Evolutionary conservation across 2,329 filamentous ascomycete species (phyloP), one percentile per base, ranked within the genome.

Genomic region (Trichoderma harzianum): DNA sequence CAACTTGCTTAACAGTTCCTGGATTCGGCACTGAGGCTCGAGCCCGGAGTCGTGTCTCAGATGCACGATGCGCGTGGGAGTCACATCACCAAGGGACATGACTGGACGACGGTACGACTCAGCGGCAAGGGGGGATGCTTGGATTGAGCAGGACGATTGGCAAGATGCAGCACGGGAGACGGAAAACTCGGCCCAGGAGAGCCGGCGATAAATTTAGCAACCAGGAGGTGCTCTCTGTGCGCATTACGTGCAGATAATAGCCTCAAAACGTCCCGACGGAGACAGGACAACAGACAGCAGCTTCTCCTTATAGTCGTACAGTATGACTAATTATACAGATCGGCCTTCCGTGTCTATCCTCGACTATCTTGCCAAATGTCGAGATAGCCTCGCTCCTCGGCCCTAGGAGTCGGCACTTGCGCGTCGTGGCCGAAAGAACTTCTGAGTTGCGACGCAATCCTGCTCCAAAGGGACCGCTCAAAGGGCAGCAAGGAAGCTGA

Each of bases 401-500:
- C 39, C 8, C 12, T 26, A 34, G 55, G 18, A 14, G 10, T 47
- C 65, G 34, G n/a, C 65, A 47, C 26, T 60, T 47, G 8, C 6
- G n/a, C n/a, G 26, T 43, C 18, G 8, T 39, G 65, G 7, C 34
- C 16, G 34, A 69, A 69, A 60, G 66, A 62, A 62, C 66, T 61
- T 62, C 55, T 62, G 57, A 51, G 66, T 18, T 69, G 66, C 66
- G 26, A 69, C 66, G 55, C 66, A 61, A 36, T 53, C 66, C 11
- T 66, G 16, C 30, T 24, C 43, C 26, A 34, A 66, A 34, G 21
- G 14, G 28, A 51, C 62, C 26, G 30, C 39, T 47, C 18, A 28
- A 58, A 58, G 34, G 58, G 43, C 66, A 61, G 32, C 26, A 62
- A 24, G 32, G 28, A 62, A 69, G 66, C 39, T 53, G 66, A 69